Conservation (phyloP, 2,329 filamentous ascomycete genomes). For the Alternaria infectoria region DNA sequence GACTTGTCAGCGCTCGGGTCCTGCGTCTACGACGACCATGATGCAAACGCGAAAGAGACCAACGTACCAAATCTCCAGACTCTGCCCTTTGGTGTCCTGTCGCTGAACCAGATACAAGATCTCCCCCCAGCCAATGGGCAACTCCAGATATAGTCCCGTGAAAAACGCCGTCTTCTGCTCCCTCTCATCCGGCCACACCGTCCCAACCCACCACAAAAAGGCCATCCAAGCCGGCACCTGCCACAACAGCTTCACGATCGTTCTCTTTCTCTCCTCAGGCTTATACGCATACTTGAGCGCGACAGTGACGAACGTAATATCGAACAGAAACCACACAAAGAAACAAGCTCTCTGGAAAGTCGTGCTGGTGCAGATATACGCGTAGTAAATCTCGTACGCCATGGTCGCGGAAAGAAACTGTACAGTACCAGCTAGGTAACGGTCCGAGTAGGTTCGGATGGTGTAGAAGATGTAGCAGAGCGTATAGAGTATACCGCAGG, state of each 20-base stretch:
- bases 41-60: neutral
- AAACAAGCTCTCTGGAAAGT: constrained; percentile 45
- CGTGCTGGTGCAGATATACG: constrained; percentile 44
- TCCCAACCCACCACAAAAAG: constrained; percentile 35
- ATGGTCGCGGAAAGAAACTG: constrained; percentile 42
- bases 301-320: constrained; percentile 44
- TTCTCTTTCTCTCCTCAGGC: constrained; percentile 23
- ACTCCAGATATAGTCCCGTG: constrained; percentile 47
- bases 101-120: constrained; percentile 38
- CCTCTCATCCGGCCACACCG: constrained; percentile 46
- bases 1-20: neutral
- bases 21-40: no score
- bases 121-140: constrained; percentile 49
- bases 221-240: constrained; percentile 38
- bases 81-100: constrained; percentile 47
- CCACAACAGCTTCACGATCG: constrained; percentile 31
- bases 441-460: constrained; percentile 45
- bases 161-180: constrained; percentile 51
- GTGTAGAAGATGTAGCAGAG: constrained; percentile 52
- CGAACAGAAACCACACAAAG: constrained; percentile 48
- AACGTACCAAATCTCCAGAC: constrained; percentile 50
- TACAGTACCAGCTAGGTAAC: constrained; percentile 41
- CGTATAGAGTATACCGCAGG: constrained; percentile 49
- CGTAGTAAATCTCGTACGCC: constrained; percentile 52
- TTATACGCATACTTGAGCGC: constrained; percentile 41